Evolutionary conservation across 495 filamentous ascomycete genomes (phyloP), one percentile per base, ranked within the genome.

Genomic region (Penicillium herquei): DNA sequence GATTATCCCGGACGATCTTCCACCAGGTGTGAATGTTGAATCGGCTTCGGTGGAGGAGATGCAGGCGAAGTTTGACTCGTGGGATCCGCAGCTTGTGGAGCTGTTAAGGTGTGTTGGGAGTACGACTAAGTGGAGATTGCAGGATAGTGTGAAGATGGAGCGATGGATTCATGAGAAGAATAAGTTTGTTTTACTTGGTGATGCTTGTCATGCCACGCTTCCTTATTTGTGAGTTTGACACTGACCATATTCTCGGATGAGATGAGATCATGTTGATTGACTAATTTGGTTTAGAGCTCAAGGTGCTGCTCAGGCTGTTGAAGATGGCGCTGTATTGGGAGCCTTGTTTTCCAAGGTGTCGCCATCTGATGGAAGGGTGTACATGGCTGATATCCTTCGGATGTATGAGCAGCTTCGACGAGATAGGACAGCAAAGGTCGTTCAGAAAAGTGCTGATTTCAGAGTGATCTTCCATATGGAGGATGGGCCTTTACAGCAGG

Each of bases 401-500:
- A 32, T 50, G 14, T 50, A 50, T 39, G 48, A 50, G 17, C 48
- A 39, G 16, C 16, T 50, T 21, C 48, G 48, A 3, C 35, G 39
- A 7, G 48, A 50, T 12, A 39, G 13, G 39, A 50, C 48, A n/a
- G 48, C 48, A 14, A n/a, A 12, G 7, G 13, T 50, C 21, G 48
- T 50, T n/a, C 48, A 50, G 11, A 50, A 50, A 18, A 50, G 48
- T 50, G 48, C 48, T n/a, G 48, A 50, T 13, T 37, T 50, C 21
- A 32, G 48, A 6, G 33, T 26, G 17, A 17, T 50, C 7, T 50
- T 50, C 13, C 48, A 50, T 26, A 26, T 50, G 48, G 48, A 50
- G 21, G 48, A 50, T 26, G 48, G 48, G 9, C 48, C 34, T 30
- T n/a, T 18, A 7, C 48, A 50, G 17, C 13, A 50, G 14, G 48